These are phyloP conservation scores for Balakata baccata DNA, from an alignment of 345 rosid species.

Conservation along the genomic window DNA sequence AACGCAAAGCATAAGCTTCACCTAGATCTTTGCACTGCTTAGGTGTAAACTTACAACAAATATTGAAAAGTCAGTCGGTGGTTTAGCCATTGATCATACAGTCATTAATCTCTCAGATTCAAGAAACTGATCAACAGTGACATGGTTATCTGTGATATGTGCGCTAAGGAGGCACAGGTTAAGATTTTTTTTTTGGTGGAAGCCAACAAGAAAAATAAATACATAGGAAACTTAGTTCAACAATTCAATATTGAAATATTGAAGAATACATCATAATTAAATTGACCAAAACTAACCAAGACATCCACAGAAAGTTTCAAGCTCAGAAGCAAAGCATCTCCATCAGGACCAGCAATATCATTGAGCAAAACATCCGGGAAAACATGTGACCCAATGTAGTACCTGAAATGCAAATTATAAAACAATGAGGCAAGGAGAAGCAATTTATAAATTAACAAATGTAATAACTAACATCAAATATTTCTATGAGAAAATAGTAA, in stretches of 20 bases:
- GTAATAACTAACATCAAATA: not conserved
- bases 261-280: not conserved
- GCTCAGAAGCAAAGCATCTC: constrained; percentile 81
- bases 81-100: not conserved
- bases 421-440: constrained; percentile 12
- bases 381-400: constrained; percentile 71
- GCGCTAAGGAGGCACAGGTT: not conserved
- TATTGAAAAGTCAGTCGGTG: not conserved
- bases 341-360: constrained; percentile 92
- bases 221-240: not conserved
- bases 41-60: not conserved
- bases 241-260: not conserved
- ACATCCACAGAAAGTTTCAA: constrained; percentile 96
- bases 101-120: not conserved
- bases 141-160: not conserved
- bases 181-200: not conserved
- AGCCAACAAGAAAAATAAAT: not conserved
- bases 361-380: constrained; percentile 94
- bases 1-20: not conserved
- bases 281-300: constrained; percentile 56
- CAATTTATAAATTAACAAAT: not conserved
- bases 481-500: not conserved
- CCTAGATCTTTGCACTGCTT: not conserved
- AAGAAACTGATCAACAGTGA: not conserved
- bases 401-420: constrained; percentile 49